Evolutionary conservation across 2,329 filamentous ascomycete genomes (phyloP).

Genomic region (Cladobotryum mycophilum): DNA sequence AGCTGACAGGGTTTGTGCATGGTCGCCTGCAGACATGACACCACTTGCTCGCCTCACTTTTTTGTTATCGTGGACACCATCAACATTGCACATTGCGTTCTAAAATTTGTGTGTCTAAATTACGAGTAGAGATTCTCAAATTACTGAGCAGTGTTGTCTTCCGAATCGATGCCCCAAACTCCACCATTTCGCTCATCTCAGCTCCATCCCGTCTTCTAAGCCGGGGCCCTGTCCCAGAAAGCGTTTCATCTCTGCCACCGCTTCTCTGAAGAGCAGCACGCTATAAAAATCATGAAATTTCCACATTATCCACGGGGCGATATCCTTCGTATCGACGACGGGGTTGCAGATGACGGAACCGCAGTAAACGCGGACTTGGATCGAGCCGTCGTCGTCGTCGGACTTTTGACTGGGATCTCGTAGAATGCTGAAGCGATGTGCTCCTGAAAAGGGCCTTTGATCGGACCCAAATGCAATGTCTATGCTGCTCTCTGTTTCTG

Average conservation of each 20-base stretch:
- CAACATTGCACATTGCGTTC: no score
- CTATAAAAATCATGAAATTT: constrained; percentile 21
- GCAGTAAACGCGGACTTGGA: constrained; percentile 15
- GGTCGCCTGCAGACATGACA: no score
- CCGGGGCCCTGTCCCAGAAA: no score
- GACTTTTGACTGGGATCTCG: constrained; percentile 8
- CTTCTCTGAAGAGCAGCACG: constrained; percentile 21
- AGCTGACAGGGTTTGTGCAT: no score
- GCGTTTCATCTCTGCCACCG: constrained; percentile 16
- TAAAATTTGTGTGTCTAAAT: no score
- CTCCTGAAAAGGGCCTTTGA: constrained; percentile 19
- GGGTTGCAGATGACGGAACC: constrained; percentile 24
- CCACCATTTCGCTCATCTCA: no score
- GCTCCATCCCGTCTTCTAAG: no score
- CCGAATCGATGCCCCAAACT: no score
- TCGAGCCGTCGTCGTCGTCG: not conserved
- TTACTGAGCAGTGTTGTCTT: no score
- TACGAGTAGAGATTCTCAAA: no score
- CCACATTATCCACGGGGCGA: constrained; percentile 12
- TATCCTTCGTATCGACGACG: constrained; percentile 11
- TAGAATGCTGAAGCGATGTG: constrained; percentile 24
- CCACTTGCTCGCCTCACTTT: no score
- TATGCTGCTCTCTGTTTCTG: constrained; percentile 18
- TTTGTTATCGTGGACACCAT: no score
- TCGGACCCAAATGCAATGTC: constrained; percentile 26